phyloP scores from a whole-genome alignment of 768 basidiomycete genomes.

The Mrakia frigida region DNA sequence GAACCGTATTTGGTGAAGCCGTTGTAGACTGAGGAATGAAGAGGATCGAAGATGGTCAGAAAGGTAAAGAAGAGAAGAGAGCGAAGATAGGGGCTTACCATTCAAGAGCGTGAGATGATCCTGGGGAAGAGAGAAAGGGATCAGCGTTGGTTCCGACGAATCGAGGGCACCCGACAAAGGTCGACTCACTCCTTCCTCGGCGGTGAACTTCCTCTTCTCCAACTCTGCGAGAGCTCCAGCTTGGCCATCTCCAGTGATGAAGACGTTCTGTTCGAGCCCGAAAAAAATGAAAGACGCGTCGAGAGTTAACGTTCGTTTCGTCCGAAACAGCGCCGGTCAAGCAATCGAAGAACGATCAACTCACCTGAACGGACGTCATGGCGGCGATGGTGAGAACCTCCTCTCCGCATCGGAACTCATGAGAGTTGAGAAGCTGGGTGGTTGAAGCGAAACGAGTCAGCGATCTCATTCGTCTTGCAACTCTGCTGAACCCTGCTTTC shows the following conservation, averaged over 20 bases:
- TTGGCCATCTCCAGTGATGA: conserved; percentile 79
- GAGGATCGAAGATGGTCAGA: background rate
- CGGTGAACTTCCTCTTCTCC: conserved; percentile 91
- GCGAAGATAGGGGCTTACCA: conserved; percentile 50
- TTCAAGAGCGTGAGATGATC: conserved; percentile 93
- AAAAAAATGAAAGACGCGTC: background rate
- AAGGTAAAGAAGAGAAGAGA: background rate
- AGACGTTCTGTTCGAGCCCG: conserved; percentile 63
- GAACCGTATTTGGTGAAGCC: conserved; percentile 72
- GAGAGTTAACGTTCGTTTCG: background rate
- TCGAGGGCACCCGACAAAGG: background rate
- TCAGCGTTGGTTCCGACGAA: background rate
- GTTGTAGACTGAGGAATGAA: conserved; percentile 55
- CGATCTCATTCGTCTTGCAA: background rate
- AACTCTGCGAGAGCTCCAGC: conserved; percentile 81
- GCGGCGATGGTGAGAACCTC: conserved; percentile 94
- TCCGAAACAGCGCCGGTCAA: background rate
- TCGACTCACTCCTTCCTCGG: conserved; percentile 82
- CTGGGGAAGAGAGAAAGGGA: conserved; percentile 46
- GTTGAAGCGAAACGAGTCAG: background rate
- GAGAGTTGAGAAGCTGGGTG: conserved; percentile 72
- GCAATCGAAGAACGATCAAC: conserved; percentile 20
- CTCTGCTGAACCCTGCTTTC: no score
- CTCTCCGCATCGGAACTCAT: conserved; percentile 81
- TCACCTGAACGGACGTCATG: conserved; percentile 84